Percentiles rank a stretch among this genome's conserved stretches.
Conservation (phyloP, 2,329 filamentous ascomycete genomes). For the Pyrenophora seminiperda region DNA sequence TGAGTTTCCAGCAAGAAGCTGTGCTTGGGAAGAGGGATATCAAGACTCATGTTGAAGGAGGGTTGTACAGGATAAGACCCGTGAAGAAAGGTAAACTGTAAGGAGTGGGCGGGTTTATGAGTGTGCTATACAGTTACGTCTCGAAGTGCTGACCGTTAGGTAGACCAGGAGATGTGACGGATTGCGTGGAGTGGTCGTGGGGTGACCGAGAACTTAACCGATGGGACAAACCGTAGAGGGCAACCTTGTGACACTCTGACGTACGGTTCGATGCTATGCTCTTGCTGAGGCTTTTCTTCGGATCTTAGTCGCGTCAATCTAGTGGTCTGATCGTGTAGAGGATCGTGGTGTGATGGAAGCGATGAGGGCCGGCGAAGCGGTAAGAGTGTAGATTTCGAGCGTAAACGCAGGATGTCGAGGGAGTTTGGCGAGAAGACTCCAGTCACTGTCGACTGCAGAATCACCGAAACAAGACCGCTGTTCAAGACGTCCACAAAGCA, state of each 20-base stretch:
- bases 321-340: conserved; percentile 15
- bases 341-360: conserved; percentile 22
- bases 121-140: conserved; percentile 41
- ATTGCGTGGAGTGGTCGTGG: conserved; percentile 47
- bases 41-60: conserved; percentile 47
- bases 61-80: conserved; percentile 27
- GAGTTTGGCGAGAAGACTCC: conserved; percentile 44
- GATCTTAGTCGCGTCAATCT: conserved; percentile 21
- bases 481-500: conserved; percentile 45
- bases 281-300: conserved; percentile 29
- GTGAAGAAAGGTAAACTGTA: conserved; percentile 30
- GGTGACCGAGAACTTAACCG: conserved; percentile 48
- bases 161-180: conserved; percentile 42
- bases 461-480: conserved; percentile 50
- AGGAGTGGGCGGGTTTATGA: conserved; percentile 42
- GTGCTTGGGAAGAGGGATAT: conserved; percentile 42
- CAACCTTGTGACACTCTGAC: conserved; percentile 41
- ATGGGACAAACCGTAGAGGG: conserved; percentile 48
- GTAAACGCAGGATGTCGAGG: conserved; percentile 30
- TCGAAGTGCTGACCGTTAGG: conserved; percentile 45
- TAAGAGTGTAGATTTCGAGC: conserved; percentile 22
- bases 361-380: conserved; percentile 14
- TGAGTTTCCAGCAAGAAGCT: conserved; percentile 48
- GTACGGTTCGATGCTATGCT: conserved; percentile 39
- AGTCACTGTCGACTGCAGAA: conserved; percentile 53